Percentiles rank a stretch among this genome's conserved stretches.
Evolutionary conservation across 106 monocot species (phyloP).

Genomic region (Triglochin maritima): DNA sequence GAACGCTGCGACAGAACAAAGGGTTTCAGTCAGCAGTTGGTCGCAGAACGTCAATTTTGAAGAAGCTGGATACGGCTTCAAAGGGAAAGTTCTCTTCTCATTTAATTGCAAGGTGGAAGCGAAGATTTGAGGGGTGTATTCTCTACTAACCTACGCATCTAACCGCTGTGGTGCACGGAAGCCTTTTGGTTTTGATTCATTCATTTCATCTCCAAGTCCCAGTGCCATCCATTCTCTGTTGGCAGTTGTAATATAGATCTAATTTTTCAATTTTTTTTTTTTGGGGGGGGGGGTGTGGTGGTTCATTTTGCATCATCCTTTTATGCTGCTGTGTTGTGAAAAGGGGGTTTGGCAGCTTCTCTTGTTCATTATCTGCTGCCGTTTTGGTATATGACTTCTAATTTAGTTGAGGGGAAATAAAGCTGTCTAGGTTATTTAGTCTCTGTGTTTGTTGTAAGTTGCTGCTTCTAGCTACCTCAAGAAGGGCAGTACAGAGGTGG

Average conservation of each 20-base stretch:
- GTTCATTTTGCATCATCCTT: not conserved
- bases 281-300: not conserved
- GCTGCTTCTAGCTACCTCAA: not conserved
- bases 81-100: not conserved
- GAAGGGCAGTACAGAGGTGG: too few relatives aligned
- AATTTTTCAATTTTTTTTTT: not conserved
- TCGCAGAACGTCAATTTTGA: not conserved
- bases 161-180: slow-evolving; percentile 4
- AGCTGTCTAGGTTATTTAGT: not conserved
- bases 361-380: not conserved
- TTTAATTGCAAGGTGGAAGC: not conserved
- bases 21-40: not conserved
- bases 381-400: slow-evolving; percentile 1
- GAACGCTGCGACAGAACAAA: not conserved
- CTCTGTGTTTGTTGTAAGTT: not conserved
- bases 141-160: slow-evolving; percentile 4
- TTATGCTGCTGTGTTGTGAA: not conserved
- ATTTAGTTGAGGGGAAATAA: not conserved
- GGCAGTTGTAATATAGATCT: slow-evolving; percentile 17
- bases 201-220: slow-evolving; percentile 8
- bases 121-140: not conserved
- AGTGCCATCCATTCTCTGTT: not conserved
- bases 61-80: not conserved
- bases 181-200: slow-evolving; percentile 20
- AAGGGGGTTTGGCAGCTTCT: not conserved